A percentile compares a stretch with the other conserved stretches of the same genome.
These are phyloP conservation scores for Malassezia yamatoensis DNA, from an alignment of 1,284 basidiomycete genomes.

Conservation along the genomic window DNA sequence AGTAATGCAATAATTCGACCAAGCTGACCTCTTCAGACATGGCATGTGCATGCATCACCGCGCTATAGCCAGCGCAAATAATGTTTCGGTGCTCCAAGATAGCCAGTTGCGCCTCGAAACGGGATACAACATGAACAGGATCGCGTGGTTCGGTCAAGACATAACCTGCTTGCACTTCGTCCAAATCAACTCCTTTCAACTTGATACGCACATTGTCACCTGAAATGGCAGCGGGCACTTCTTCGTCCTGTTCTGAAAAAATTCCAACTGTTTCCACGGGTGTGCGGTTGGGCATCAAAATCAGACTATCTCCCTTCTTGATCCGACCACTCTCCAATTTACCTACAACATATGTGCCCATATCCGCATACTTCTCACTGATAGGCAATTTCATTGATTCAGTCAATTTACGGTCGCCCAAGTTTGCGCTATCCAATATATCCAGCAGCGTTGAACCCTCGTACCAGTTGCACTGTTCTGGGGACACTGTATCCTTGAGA, in stretches of 20 bases:
- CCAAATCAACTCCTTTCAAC: constrained; percentile 43
- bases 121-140: constrained; percentile 41
- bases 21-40: constrained; percentile 40
- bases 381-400: constrained; percentile 47
- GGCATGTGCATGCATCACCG: constrained; percentile 46
- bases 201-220: constrained; percentile 48
- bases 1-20: constrained; percentile 43
- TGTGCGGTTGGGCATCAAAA: constrained; percentile 44
- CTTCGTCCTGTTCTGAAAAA: constrained; percentile 45
- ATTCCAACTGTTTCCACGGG: constrained; percentile 38
- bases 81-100: constrained; percentile 47
- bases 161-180: constrained; percentile 41
- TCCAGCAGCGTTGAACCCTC: constrained; percentile 36
- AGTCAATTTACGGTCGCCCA: constrained; percentile 43
- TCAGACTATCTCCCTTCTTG: constrained; percentile 35
- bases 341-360: constrained; percentile 46
- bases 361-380: constrained; percentile 47
- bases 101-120: constrained; percentile 47
- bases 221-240: constrained; percentile 46
- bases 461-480: constrained; percentile 39
- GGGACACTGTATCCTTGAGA: constrained; percentile 41
- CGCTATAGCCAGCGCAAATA: constrained; percentile 46
- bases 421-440: constrained; percentile 36
- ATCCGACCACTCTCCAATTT: constrained; percentile 46
- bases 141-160: constrained; percentile 38